Percentiles rank a stretch among this genome's conserved stretches.
phyloP scores from a whole-genome alignment of 2,329 filamentous ascomycete genomes.

The Chaetoscypha palmicola region DNA sequence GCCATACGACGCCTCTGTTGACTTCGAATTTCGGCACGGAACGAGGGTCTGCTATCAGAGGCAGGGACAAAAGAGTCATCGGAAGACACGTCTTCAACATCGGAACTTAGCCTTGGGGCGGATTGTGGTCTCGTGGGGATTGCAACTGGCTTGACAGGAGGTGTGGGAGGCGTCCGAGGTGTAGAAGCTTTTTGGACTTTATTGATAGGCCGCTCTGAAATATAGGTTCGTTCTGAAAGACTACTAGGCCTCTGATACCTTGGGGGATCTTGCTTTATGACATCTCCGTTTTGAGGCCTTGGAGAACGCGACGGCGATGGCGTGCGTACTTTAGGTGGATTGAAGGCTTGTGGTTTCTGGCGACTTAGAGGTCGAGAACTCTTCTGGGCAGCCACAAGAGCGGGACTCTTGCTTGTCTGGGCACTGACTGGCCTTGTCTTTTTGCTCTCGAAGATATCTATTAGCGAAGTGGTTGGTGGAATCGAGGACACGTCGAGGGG shows the following conservation, averaged over 20 bases:
- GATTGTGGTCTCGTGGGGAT: slow-evolving; percentile 12
- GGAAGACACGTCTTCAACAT: slow-evolving; percentile 25
- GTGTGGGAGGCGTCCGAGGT: slow-evolving; percentile 12
- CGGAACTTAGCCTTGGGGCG: slow-evolving; percentile 4
- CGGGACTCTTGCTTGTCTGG: slow-evolving; percentile 9
- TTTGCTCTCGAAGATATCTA: slow-evolving; percentile 60
- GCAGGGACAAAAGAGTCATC: slow-evolving; percentile 31
- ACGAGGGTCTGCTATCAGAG: slow-evolving; percentile 24
- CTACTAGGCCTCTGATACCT: no score
- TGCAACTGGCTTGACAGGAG: slow-evolving; percentile 16
- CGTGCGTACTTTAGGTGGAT: no score
- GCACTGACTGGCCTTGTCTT: slow-evolving; percentile 12
- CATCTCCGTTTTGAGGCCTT: no score
- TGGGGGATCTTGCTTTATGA: no score
- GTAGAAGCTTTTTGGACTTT: no score
- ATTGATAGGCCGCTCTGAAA: no score
- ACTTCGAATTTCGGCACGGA: slow-evolving; percentile 22
- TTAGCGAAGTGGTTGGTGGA: slow-evolving; percentile 55
- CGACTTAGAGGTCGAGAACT: neutral
- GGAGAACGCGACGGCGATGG: no score
- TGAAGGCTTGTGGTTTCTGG: slow-evolving; percentile 8
- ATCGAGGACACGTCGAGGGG: slow-evolving; percentile 51
- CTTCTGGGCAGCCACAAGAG: slow-evolving; percentile 8
- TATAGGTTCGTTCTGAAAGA: no score
- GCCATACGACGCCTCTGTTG: slow-evolving; percentile 15